These are phyloP conservation scores for Bruguiera gymnorhiza DNA, from an alignment of 345 rosid species.

Conservation along the genomic window DNA sequence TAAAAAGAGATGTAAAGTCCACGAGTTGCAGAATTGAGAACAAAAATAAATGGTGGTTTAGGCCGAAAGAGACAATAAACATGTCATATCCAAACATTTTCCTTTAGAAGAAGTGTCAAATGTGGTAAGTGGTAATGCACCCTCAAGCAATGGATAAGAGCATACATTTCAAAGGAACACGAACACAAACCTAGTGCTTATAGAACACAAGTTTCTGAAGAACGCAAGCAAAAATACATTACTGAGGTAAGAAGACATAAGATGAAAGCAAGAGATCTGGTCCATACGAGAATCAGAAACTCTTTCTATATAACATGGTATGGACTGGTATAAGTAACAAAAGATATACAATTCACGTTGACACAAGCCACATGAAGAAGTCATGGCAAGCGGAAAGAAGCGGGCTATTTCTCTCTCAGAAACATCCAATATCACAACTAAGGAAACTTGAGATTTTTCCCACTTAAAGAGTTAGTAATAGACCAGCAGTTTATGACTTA, in stretches of 20 bases:
- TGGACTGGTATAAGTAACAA: conserved; percentile 28
- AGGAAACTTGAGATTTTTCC: conserved; percentile 24
- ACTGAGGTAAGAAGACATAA: conserved; percentile 13
- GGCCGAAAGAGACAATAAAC: too few relatives aligned
- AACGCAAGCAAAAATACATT: not conserved
- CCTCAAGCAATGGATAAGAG: not conserved
- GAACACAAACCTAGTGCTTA: too few relatives aligned
- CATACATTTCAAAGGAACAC: too few relatives aligned
- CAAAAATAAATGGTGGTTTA: too few relatives aligned
- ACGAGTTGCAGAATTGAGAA: too few relatives aligned
- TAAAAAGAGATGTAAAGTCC: too few relatives aligned
- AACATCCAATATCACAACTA: conserved; percentile 21
- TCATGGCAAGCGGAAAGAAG: conserved; percentile 23
- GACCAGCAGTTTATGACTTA: conserved; percentile 37
- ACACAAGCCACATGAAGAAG: conserved; percentile 24
- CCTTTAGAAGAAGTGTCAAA: too few relatives aligned
- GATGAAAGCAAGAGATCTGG: conserved; percentile 14
- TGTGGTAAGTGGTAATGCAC: too few relatives aligned
- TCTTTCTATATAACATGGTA: conserved; percentile 36
- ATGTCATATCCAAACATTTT: too few relatives aligned
- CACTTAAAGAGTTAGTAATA: conserved; percentile 24
- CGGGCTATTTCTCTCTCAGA: conserved; percentile 29
- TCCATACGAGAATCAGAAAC: conserved; percentile 27
- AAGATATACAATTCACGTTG: conserved; percentile 41
- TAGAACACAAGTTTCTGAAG: not conserved